Conservation (phyloP, 164 flowering plant genomes). For the Chimonanthus salicifolius region DNA sequence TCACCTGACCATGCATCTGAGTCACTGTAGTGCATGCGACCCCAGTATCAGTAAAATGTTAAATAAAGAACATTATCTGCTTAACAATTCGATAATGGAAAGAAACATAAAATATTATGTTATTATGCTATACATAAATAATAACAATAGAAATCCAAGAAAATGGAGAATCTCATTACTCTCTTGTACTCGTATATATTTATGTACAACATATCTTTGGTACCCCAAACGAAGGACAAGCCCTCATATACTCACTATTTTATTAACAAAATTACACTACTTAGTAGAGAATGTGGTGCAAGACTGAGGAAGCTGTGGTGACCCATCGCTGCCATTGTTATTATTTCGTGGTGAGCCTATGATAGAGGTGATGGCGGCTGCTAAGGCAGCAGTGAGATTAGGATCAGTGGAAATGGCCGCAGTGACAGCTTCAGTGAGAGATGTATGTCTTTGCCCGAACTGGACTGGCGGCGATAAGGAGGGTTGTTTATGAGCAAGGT, state of each 20-base stretch:
- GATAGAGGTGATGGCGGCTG: constrained; percentile 38
- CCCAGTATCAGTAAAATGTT: too few relatives aligned
- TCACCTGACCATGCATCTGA: too few relatives aligned
- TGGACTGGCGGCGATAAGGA: constrained; percentile 6
- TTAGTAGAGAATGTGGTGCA: constrained; percentile 45
- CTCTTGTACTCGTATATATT: too few relatives aligned
- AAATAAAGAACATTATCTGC: too few relatives aligned
- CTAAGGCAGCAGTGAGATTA: constrained; percentile 46
- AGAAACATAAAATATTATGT: too few relatives aligned
- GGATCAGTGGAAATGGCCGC: constrained; percentile 55
- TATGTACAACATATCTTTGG: background rate
- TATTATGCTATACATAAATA: too few relatives aligned
- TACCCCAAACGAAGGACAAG: background rate
- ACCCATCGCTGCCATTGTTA: background rate
- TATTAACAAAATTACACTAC: constrained; percentile 4
- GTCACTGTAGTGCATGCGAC: too few relatives aligned
- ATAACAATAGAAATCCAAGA: background rate
- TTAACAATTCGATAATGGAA: too few relatives aligned
- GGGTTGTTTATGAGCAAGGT: constrained; percentile 8
- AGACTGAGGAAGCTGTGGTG: constrained; percentile 43
- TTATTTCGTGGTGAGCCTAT: constrained; percentile 23
- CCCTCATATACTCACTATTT: background rate
- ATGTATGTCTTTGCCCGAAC: constrained; percentile 16
- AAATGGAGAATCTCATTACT: background rate
- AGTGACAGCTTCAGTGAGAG: constrained; percentile 34